These are phyloP conservation scores for Aspergillus fijiensis DNA, from an alignment of 2,329 filamentous ascomycete genomes.

Conservation along the genomic window DNA sequence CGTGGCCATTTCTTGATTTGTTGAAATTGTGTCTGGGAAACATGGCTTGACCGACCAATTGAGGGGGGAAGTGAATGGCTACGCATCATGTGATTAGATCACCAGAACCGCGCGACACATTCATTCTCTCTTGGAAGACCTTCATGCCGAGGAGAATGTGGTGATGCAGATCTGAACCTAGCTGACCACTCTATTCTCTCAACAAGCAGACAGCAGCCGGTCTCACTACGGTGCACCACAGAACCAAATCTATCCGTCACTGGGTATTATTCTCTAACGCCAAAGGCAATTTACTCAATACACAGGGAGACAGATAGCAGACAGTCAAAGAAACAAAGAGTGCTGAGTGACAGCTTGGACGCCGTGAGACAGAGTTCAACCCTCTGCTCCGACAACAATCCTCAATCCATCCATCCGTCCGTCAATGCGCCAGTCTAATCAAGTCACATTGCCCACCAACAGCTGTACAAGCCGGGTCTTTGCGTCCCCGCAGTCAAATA, in stretches of 20 bases:
- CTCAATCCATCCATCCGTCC: not conserved
- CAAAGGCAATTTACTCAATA: slow-evolving; percentile 24
- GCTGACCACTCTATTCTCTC: too few relatives aligned
- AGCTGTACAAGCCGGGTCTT: slow-evolving; percentile 2
- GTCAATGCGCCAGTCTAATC: slow-evolving; percentile 13
- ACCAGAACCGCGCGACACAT: too few relatives aligned
- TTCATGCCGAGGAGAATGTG: too few relatives aligned
- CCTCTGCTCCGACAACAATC: slow-evolving; percentile 17
- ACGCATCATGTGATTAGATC: too few relatives aligned
- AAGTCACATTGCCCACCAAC: slow-evolving; percentile 11
- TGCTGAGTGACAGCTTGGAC: slow-evolving; percentile 43
- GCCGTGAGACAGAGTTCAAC: slow-evolving; percentile 16
- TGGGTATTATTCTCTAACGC: slow-evolving; percentile 41
- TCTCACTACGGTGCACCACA: not conserved
- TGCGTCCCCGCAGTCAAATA: not conserved
- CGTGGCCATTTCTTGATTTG: too few relatives aligned
- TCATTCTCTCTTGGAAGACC: too few relatives aligned
- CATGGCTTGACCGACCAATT: too few relatives aligned
- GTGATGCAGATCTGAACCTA: too few relatives aligned
- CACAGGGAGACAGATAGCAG: slow-evolving; percentile 21
- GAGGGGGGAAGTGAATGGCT: too few relatives aligned
- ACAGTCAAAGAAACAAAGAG: slow-evolving; percentile 21
- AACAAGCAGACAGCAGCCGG: too few relatives aligned
- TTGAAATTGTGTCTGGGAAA: too few relatives aligned
- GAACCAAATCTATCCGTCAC: slow-evolving; percentile 19